Percentiles rank a stretch among this genome's conserved stretches.
phyloP scores from a whole-genome alignment of 1,139 yeast genomes.

The Sporopachydermia cereana region DNA sequence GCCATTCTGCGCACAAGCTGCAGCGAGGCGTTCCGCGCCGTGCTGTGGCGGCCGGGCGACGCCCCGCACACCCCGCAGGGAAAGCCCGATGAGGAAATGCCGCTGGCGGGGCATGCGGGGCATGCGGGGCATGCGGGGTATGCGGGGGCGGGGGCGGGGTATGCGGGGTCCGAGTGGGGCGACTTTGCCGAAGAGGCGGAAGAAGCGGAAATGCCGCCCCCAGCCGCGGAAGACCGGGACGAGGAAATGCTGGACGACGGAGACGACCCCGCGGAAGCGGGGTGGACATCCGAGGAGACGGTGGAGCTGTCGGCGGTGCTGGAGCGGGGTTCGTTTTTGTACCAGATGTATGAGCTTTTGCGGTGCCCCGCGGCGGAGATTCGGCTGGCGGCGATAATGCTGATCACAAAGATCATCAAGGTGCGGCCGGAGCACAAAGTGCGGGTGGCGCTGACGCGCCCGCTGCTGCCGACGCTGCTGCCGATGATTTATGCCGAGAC shows the following conservation, averaged over 20 bases:
- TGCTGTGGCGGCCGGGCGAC: not conserved
- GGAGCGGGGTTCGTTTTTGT: not conserved
- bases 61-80: not conserved
- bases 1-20: constrained; percentile 16
- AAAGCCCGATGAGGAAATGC: not conserved
- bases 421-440: constrained; percentile 15
- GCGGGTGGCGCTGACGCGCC: constrained; percentile 16
- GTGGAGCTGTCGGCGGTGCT: not conserved
- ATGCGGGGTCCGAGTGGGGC: too few species aligned
- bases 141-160: too few species aligned
- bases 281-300: not conserved
- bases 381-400: constrained; percentile 22
- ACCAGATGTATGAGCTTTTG: constrained; percentile 16
- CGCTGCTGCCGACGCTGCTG: constrained; percentile 24
- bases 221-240: not conserved
- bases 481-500: constrained; percentile 19
- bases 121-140: too few species aligned
- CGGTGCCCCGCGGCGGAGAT: constrained; percentile 17
- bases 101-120: too few species aligned
- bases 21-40: constrained; percentile 7
- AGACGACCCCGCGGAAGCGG: not conserved
- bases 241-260: not conserved
- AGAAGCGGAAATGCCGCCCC: too few species aligned
- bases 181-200: not conserved
- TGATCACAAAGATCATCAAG: constrained; percentile 20